A percentile compares a stretch with the other conserved stretches of the same genome.
Conservation (phyloP, 2,329 filamentous ascomycete species). For the Pleurostoma richardsiae region DNA sequence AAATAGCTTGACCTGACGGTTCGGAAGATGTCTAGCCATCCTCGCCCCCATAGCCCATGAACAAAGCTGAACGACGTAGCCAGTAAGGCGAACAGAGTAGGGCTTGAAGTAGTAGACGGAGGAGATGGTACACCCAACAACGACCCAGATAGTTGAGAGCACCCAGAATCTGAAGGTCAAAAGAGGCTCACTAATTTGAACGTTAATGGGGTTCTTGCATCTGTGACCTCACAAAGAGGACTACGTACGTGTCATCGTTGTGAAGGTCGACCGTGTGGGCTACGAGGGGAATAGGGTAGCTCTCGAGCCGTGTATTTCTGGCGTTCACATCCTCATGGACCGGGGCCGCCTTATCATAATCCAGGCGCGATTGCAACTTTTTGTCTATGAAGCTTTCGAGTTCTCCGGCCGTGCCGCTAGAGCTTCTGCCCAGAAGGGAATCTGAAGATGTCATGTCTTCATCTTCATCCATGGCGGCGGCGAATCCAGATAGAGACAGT, state of each 20-base stretch:
- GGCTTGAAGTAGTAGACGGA: slow-evolving; percentile 27
- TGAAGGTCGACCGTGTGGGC: slow-evolving; percentile 24
- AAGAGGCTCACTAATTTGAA: slow-evolving; percentile 17
- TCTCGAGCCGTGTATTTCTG: slow-evolving; percentile 22
- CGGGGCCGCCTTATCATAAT: too few species aligned
- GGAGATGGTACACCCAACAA: slow-evolving; percentile 19
- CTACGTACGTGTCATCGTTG: slow-evolving; percentile 18
- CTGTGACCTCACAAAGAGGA: too few species aligned
- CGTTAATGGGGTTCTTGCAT: too few species aligned
- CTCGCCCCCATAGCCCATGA: slow-evolving; percentile 23
- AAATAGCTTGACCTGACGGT: slow-evolving; percentile 14
- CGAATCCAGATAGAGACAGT: too few species aligned
- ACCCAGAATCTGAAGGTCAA: slow-evolving; percentile 25
- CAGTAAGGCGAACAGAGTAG: slow-evolving; percentile 17
- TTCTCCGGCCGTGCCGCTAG: too few species aligned
- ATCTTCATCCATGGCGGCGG: too few species aligned
- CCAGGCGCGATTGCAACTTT: too few species aligned
- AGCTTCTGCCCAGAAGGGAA: too few species aligned
- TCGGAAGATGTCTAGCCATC: slow-evolving; percentile 20
- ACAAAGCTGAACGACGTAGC: slow-evolving; percentile 23
- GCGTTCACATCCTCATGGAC: slow-evolving; percentile 16
- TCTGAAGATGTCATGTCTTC: too few species aligned
- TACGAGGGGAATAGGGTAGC: slow-evolving; percentile 24
- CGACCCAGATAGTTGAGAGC: slow-evolving; percentile 23
- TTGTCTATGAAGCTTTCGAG: too few species aligned